Conservation (phyloP, 2,329 filamentous ascomycete species). For the Neocatenulostroma microsporum region DNA sequence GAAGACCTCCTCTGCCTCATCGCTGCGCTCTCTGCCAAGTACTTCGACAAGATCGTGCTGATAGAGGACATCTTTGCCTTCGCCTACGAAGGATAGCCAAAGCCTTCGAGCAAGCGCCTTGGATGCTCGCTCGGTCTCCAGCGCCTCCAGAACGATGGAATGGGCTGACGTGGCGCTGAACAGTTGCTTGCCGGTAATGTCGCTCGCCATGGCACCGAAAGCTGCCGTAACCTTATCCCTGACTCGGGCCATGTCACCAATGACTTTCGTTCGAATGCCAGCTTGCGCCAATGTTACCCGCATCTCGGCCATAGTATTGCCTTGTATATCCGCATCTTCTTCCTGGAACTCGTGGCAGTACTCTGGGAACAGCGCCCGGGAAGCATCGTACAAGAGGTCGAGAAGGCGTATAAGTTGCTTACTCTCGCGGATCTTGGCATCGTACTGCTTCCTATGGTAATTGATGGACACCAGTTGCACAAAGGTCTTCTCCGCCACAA, state of each 20-base stretch:
- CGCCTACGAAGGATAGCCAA: slow-evolving; percentile 28
- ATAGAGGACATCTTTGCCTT: slow-evolving; percentile 21
- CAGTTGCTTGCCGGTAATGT: slow-evolving; percentile 78
- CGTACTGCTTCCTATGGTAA: slow-evolving; percentile 67
- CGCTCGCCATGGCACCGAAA: slow-evolving; percentile 76
- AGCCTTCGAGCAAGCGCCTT: slow-evolving; percentile 28
- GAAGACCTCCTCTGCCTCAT: slow-evolving; percentile 27
- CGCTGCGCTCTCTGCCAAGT: slow-evolving; percentile 18
- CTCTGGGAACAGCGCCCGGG: slow-evolving; percentile 70
- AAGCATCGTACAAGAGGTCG: slow-evolving; percentile 71
- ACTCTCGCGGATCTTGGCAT: slow-evolving; percentile 65
- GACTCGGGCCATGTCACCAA: slow-evolving; percentile 44
- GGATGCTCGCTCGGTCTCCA: slow-evolving; percentile 22
- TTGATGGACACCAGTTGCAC: slow-evolving; percentile 65
- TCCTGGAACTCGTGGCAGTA: slow-evolving; percentile 73
- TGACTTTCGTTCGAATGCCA: slow-evolving; percentile 62
- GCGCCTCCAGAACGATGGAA: slow-evolving; percentile 23
- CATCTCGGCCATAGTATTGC: slow-evolving; percentile 55
- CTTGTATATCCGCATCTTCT: slow-evolving; percentile 74
- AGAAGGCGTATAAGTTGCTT: slow-evolving; percentile 68
- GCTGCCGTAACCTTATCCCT: slow-evolving; percentile 78
- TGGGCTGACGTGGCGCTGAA: slow-evolving; percentile 46
- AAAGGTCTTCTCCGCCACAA: slow-evolving; percentile 60
- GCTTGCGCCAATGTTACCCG: slow-evolving; percentile 31
- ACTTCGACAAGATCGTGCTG: slow-evolving; percentile 23